Conservation (phyloP, 1,284 basidiomycete genomes). For the Rhodofomes roseus region DNA sequence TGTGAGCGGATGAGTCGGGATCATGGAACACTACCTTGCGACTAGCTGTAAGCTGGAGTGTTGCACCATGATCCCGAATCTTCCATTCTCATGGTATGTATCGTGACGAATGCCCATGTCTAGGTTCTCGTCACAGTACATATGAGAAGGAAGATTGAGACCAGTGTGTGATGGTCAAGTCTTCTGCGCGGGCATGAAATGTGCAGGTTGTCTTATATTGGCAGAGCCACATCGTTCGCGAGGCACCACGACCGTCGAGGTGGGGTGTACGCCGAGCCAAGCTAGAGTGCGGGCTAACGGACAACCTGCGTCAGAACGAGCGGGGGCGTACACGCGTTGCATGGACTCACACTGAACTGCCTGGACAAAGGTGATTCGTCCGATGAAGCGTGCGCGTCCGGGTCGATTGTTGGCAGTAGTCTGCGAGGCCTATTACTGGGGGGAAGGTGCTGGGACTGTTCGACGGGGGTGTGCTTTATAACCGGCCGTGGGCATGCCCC, state of each 20-base stretch:
- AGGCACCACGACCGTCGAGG: too few relatives aligned
- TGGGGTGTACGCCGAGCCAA: too few relatives aligned
- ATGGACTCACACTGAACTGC: too few relatives aligned
- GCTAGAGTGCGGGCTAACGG: too few relatives aligned
- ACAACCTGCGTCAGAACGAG: too few relatives aligned
- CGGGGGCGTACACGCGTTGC: not conserved
- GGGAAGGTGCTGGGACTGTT: not conserved
- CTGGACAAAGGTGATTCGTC: not conserved
- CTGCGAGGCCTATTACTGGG: too few relatives aligned
- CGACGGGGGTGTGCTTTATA: too few relatives aligned
- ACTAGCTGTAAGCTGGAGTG: not conserved
- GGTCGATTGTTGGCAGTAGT: too few relatives aligned
- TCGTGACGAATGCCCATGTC: conserved; percentile 16
- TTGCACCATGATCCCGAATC: conserved; percentile 21
- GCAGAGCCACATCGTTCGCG: not conserved
- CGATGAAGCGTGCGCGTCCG: too few relatives aligned
- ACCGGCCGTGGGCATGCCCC: too few relatives aligned
- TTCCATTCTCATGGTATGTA: conserved; percentile 31
- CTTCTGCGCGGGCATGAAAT: not conserved
- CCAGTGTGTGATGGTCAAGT: conserved; percentile 4
- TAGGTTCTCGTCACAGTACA: conserved; percentile 21
- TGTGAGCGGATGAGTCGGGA: not conserved
- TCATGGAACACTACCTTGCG: not conserved
- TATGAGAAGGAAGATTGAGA: conserved; percentile 23
- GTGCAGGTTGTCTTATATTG: not conserved